Evolutionary conservation across 2,329 filamentous ascomycete species (phyloP), one percentile per base, ranked within the genome.

Genomic region (Aspergillus pseudoterreus): DNA sequence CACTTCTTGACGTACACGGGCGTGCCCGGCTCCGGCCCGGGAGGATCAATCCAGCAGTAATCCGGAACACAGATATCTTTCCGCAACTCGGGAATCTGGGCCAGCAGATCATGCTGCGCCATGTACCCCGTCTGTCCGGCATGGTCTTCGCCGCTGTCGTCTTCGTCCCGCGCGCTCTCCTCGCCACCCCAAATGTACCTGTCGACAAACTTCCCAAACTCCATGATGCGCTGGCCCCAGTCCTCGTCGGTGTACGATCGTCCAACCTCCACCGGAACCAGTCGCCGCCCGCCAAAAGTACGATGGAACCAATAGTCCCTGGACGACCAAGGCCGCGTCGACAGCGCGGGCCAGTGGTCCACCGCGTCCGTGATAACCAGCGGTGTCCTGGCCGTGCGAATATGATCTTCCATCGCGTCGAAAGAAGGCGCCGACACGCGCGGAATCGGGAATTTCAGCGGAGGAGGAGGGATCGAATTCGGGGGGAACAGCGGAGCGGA

Each of bases 251-350:
- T 92, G 65, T 97, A 99, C 64, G 87, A 94, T 43, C 88, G 78
- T 0, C 94, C 92, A 2, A 94, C 71, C 68, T 97, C 92, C 3
- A 96, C 81, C 0, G 92, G 92, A 0, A 97, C 88, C 0, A 96
- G 79, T 10, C 94, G 80, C 30, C 85, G 78, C 0, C 94, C 94
- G 2, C 77, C 81, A 33, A 96, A 83, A 0, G 92, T 96, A 50
- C 77, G 80, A 10, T 82, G 78, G 10, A 90, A 76, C 51, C 96
- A 83, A 68, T 96, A 96, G 0, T 75, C 74, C 0, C 85, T 84
- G n/a, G 78, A 82, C 8, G 74, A 78, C 94, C 94, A 99, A 0
- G 83, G 82, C 1, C 78, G 76, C 0, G 78, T 74, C 2, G 75
- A 77, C n/a, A 87, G 70, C 0, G 92, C 92, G 0, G 92, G 90